Evolutionary conservation across 2,329 filamentous ascomycete genomes (phyloP), one percentile per base, ranked within the genome.

Genomic region (Macroventuria anomochaeta): DNA sequence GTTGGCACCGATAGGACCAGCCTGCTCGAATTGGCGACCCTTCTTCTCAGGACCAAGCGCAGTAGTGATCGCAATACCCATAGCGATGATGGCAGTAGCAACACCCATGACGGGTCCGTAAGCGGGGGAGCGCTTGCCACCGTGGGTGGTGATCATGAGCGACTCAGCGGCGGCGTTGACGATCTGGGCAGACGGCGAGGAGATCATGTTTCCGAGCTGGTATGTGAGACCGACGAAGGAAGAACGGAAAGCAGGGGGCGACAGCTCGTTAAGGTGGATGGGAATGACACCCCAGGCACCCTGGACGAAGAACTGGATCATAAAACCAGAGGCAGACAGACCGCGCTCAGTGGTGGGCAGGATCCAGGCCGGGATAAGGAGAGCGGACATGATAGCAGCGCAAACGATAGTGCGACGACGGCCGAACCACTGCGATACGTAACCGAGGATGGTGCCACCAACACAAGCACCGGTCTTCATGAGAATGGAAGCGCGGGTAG

Each of bases 381-480:
- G 65, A 13, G 76, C 84, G n/a, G 84, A 85, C 53, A 87, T 76
- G 53, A 89, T 59, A 11, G 85, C 82, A 1, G 86, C 79, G 36
- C 77, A 72, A 50, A 89, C 81, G 69, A 90, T 90, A 46, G 85
- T 82, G 32, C 87, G 82, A 21, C 90, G 85, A 28, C 90, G 88
- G 12, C 90, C 90, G 40, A 91, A 76, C 68, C 87, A 91, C 68
- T 93, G 89, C 7, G 87, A 90, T 7, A 86, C 64, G 71, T 92
- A 93, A 18, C 90, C 90, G 54, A 90, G 83, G 56, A 88, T 84
- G 34, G 85, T 87, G 21, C 88, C 88, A 28, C 88, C 89, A 1
- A 91, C 84, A 62, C 88, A 89, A 36, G 89, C 88, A 21, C 90
- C 89, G 1, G 83, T 85, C 76, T 92, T 92, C 86, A 91, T 91